Percentiles rank a stretch among this genome's conserved stretches.
Conservation (phyloP, 371 early-diverging fungal genomes). For the Zancudomyces culisetae region DNA sequence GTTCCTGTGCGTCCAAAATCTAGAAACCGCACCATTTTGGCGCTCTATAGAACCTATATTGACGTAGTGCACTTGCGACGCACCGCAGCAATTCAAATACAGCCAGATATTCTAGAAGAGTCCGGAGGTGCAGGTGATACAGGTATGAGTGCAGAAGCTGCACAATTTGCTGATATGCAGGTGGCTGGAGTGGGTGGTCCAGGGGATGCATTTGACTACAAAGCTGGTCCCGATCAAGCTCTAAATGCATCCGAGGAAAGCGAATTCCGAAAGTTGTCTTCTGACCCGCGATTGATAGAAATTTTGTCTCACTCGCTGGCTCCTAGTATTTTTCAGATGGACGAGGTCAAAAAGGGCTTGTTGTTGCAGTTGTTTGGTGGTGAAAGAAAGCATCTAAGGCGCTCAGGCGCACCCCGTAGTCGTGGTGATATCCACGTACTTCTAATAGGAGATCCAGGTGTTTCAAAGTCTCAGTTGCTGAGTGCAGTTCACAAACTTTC, state of each 20-base stretch:
- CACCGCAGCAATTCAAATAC: slow-evolving; percentile 53
- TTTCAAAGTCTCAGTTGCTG: slow-evolving; percentile 95
- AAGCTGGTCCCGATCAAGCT: slow-evolving; percentile 26
- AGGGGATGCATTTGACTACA: slow-evolving; percentile 4
- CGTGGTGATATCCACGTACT: slow-evolving; percentile 96
- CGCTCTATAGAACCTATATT: slow-evolving; percentile 90
- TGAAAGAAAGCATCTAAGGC: slow-evolving; percentile 51
- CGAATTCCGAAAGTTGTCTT: slow-evolving; percentile 37
- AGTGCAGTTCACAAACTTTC: slow-evolving; percentile 89
- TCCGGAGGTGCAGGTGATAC: slow-evolving; percentile 7
- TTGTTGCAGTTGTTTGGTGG: slow-evolving; percentile 97
- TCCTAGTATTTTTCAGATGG: slow-evolving; percentile 93
- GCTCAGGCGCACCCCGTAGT: slow-evolving; percentile 45
- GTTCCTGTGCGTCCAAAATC: slow-evolving; percentile 93
- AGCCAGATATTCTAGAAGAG: slow-evolving; percentile 13
- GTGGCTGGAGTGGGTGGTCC: not conserved
- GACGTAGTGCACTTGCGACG: slow-evolving; percentile 88
- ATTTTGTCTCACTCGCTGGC: slow-evolving; percentile 68
- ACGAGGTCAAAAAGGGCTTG: slow-evolving; percentile 96
- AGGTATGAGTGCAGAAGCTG: slow-evolving; percentile 27
- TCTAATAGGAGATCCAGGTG: slow-evolving; percentile 98
- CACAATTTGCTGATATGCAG: slow-evolving; percentile 23
- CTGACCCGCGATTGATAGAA: slow-evolving; percentile 54
- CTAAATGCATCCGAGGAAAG: slow-evolving; percentile 35
- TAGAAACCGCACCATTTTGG: slow-evolving; percentile 72